A percentile compares a stretch with the other conserved stretches of the same genome.
These are phyloP conservation scores for Priceomyces melissophilus DNA, from an alignment of 805 yeast species.

Conservation along the genomic window DNA sequence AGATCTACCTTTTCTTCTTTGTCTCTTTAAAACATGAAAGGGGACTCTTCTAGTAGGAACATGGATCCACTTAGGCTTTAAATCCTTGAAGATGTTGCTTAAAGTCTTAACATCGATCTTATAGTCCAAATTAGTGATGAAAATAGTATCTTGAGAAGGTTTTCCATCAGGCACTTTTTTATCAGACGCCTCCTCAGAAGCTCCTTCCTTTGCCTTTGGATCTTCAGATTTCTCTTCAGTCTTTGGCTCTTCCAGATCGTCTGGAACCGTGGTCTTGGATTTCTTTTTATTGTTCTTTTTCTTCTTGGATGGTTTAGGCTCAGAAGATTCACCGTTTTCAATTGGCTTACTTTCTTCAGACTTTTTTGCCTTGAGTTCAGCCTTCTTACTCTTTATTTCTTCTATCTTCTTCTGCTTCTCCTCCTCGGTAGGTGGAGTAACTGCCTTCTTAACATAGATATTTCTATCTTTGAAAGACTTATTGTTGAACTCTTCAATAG, in stretches of 20 bases:
- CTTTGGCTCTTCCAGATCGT: not conserved
- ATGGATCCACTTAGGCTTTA: constrained; percentile 54
- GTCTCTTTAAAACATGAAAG: constrained; percentile 37
- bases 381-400: constrained; percentile 26
- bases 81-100: constrained; percentile 43
- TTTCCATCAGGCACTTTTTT: constrained; percentile 42
- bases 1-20: constrained; percentile 42
- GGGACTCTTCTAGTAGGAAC: constrained; percentile 55
- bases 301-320: not conserved
- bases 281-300: constrained; percentile 3
- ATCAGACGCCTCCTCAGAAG: constrained; percentile 7
- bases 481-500: constrained; percentile 41
- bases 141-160: constrained; percentile 57
- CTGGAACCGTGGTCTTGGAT: not conserved
- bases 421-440: constrained; percentile 48
- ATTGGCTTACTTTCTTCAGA: constrained; percentile 10
- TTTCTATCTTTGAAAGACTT: constrained; percentile 43
- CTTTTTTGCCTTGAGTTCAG: constrained; percentile 15
- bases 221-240: not conserved
- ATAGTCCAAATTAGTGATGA: constrained; percentile 58
- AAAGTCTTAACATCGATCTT: constrained; percentile 46
- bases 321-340: constrained; percentile 1
- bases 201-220: constrained; percentile 5
- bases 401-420: constrained; percentile 37
- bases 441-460: constrained; percentile 52